Conservation (phyloP, 2,329 filamentous ascomycete genomes). For the Ceratocystis alfenasii region DNA sequence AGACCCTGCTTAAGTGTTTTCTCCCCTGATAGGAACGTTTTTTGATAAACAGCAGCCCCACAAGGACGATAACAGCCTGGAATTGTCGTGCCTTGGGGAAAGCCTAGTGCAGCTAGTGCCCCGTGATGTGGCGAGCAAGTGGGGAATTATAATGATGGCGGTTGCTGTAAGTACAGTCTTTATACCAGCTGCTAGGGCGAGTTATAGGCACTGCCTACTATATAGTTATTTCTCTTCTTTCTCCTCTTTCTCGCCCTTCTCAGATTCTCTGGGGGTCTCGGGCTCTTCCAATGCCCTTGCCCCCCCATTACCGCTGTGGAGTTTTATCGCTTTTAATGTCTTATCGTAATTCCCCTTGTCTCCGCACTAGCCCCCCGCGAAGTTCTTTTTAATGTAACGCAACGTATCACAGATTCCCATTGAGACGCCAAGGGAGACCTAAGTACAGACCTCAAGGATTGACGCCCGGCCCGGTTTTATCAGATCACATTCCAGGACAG, state of each 20-base stretch:
- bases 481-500: background rate
- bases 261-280: no score
- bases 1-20: background rate
- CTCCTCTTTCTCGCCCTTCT: no score
- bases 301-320: no score
- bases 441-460: background rate
- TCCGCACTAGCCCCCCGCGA: background rate
- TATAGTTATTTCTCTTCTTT: no score
- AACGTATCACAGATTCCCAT: background rate
- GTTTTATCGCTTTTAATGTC: background rate
- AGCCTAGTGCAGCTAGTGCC: background rate
- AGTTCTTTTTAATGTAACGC: background rate
- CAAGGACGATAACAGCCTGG: background rate
- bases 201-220: no score
- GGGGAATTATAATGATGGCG: no score
- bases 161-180: no score
- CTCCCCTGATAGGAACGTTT: background rate
- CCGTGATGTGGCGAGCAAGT: background rate
- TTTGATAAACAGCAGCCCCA: background rate
- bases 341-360: background rate
- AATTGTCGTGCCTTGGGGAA: background rate
- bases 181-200: no score
- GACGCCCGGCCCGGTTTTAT: slow-evolving; percentile 3
- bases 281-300: no score
- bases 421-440: no score